These are phyloP conservation scores for Boletus pseudo-olivaceus DNA, from an alignment of 768 basidiomycete species.

Conservation along the genomic window DNA sequence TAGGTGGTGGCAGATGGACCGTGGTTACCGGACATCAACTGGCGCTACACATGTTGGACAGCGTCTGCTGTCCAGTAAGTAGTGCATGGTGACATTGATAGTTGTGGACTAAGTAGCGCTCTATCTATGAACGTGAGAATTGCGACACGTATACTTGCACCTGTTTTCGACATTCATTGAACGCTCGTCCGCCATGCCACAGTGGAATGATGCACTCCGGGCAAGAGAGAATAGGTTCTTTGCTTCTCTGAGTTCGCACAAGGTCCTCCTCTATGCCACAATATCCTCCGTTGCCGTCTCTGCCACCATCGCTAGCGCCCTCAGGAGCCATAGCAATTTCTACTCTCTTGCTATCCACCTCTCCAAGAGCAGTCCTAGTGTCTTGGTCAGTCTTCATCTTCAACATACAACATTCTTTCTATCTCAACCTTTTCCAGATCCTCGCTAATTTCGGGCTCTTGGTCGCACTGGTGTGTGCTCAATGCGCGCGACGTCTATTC, in stretches of 20 bases:
- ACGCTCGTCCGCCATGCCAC: constrained; percentile 38
- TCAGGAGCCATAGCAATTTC: constrained; percentile 84
- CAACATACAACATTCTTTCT: not conserved
- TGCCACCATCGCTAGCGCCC: constrained; percentile 73
- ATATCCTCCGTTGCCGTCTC: constrained; percentile 68
- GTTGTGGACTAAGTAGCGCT: not conserved
- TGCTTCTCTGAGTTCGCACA: constrained; percentile 52
- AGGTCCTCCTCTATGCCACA: constrained; percentile 65
- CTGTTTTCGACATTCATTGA: not conserved
- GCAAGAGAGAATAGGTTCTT: constrained; percentile 50
- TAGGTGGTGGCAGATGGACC: not conserved
- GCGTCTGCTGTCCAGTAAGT: not conserved
- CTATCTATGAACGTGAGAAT: constrained; percentile 14
- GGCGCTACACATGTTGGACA: not conserved
- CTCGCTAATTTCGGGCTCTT: constrained; percentile 89
- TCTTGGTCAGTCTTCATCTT: constrained; percentile 58
- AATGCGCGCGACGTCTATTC: constrained; percentile 80
- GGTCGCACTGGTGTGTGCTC: constrained; percentile 69
- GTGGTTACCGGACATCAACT: not conserved
- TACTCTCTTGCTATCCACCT: constrained; percentile 91
- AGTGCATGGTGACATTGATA: not conserved
- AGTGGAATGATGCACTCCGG: constrained; percentile 44
- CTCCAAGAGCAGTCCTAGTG: constrained; percentile 89
- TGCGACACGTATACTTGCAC: constrained; percentile 5
- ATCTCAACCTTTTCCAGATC: constrained; percentile 47